Conservation (phyloP, 805 yeast genomes). For the Schwanniomyces yamadae region DNA sequence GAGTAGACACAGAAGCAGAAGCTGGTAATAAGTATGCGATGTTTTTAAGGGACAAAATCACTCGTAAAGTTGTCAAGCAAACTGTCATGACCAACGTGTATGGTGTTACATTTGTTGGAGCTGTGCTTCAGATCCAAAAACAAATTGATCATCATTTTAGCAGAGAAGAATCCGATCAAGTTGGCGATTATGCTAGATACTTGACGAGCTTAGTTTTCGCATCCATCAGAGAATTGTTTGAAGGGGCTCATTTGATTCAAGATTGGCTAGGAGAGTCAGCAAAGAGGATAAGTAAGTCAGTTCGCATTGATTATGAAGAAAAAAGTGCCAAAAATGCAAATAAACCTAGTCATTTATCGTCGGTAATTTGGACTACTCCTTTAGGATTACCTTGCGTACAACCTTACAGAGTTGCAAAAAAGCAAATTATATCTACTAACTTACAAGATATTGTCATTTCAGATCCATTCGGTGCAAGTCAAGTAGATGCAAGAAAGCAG, state of each 20-base stretch:
- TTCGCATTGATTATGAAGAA: constrained; percentile 62
- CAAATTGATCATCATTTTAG: constrained; percentile 64
- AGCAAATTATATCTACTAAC: constrained; percentile 71
- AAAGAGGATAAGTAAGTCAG: constrained; percentile 70
- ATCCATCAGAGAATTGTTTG: constrained; percentile 80
- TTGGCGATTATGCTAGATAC: constrained; percentile 48
- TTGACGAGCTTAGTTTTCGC: constrained; percentile 76
- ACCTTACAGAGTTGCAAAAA: constrained; percentile 77
- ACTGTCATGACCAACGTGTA: constrained; percentile 98
- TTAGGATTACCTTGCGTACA: constrained; percentile 94
- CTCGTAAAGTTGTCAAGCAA: constrained; percentile 90
- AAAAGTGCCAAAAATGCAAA: constrained; percentile 33
- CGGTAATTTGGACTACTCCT: constrained; percentile 98
- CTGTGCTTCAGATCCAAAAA: constrained; percentile 81
- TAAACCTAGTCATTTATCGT: constrained; percentile 68
- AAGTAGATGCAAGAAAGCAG: constrained; percentile 87
- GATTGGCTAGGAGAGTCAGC: constrained; percentile 95
- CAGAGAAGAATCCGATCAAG: constrained; percentile 33
- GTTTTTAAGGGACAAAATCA: constrained; percentile 59
- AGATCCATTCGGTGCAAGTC: constrained; percentile 83
- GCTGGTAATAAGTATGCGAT: constrained; percentile 54
- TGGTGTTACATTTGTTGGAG: constrained; percentile 95
- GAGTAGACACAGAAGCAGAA: constrained; percentile 54
- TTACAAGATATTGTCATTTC: constrained; percentile 82
- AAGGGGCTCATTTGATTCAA: constrained; percentile 91